These are phyloP conservation scores for Clausena lansium DNA, from an alignment of 345 rosid genomes.

Conservation along the genomic window DNA sequence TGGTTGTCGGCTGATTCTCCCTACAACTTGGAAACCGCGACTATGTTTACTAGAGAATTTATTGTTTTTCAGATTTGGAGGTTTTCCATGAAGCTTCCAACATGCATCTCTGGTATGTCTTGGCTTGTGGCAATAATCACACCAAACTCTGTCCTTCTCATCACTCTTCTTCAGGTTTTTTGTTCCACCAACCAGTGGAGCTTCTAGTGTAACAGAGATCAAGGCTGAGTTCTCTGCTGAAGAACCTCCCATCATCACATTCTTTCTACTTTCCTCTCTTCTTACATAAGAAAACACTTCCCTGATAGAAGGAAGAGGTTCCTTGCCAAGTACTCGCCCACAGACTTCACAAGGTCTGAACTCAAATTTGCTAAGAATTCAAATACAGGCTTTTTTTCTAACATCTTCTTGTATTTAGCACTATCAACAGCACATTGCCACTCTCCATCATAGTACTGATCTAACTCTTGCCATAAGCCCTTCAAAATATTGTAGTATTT, in stretches of 20 bases:
- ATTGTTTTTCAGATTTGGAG: neutral
- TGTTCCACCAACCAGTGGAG: too few species aligned
- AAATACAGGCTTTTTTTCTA: neutral
- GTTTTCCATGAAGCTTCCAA: neutral
- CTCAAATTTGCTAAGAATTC: neutral
- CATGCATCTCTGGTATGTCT: neutral
- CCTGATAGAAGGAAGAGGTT: neutral
- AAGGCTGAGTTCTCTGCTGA: neutral
- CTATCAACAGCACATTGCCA: neutral
- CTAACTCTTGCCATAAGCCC: neutral
- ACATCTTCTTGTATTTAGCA: neutral
- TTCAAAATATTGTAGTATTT: neutral
- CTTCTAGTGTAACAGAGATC: neutral
- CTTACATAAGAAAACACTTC: conserved; percentile 4
- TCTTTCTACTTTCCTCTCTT: neutral
- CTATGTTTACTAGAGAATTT: neutral
- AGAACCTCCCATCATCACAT: neutral
- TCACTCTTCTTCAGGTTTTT: neutral
- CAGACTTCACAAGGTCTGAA: neutral
- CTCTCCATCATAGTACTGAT: neutral
- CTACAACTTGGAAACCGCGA: neutral
- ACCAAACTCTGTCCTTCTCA: neutral
- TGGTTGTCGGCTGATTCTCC: neutral
- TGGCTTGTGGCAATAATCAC: neutral
- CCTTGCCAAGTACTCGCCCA: neutral